Evolutionary conservation across 306 rosid genomes (phyloP).

Genomic region (Benincasa hispida): DNA sequence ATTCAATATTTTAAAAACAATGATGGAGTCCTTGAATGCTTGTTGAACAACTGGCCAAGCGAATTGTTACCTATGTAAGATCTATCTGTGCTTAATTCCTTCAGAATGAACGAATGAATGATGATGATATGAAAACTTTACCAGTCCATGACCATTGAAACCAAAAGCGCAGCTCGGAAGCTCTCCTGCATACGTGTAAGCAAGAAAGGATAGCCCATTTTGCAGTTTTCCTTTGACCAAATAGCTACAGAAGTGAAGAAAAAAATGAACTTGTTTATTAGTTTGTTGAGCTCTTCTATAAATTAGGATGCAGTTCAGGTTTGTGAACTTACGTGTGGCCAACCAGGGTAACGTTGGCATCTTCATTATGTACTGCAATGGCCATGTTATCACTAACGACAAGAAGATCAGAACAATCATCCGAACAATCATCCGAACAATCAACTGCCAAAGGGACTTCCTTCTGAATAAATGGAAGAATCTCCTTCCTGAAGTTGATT

Average conservation of each 20-base stretch:
- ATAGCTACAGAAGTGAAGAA: constrained; percentile 33
- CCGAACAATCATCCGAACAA: constrained; percentile 31
- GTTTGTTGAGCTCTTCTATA: not conserved
- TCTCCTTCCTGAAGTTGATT: constrained; percentile 75
- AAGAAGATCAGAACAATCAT: constrained; percentile 77
- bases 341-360: constrained; percentile 58
- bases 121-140: constrained; percentile 10
- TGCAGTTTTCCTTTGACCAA: constrained; percentile 51
- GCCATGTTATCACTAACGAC: constrained; percentile 58
- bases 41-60: not conserved
- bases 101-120: not conserved
- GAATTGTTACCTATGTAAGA: not conserved
- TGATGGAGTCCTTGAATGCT: not conserved
- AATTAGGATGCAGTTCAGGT: not conserved
- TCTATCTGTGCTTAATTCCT: not conserved
- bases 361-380: constrained; percentile 81
- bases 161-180: constrained; percentile 81
- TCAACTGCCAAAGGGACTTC: constrained; percentile 8
- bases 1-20: not conserved
- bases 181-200: constrained; percentile 85
- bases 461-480: constrained; percentile 56
- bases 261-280: not conserved
- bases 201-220: constrained; percentile 44
- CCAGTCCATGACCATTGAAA: constrained; percentile 60
- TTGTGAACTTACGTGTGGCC: constrained; percentile 54